Evolutionary conservation across 805 yeast species (phyloP), one percentile per base, ranked within the genome.

Genomic region (Candida gorgasii): DNA sequence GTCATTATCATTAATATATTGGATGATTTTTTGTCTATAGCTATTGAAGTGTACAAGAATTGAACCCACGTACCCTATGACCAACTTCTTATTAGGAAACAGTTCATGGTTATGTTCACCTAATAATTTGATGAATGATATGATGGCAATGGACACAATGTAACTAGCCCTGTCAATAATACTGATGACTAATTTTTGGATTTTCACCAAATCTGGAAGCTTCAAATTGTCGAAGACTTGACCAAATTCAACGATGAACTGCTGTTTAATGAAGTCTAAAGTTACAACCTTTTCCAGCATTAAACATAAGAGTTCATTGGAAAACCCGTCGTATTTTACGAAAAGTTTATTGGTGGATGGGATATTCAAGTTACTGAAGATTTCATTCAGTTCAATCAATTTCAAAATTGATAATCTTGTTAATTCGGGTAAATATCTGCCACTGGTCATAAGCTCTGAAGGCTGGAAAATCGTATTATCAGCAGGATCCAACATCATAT

Each of bases 381-480:
- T 41, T 48, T 62, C 66, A 20, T 52, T 41, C 12, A 44, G 45
- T 11, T 54, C 57, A 16, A 61, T 51, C 52, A 71, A 48, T 34
- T 66, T 75, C 13, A 62, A 45, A 29, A 76, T 36, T 3, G 68
- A 69, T 36, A 75, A 53, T 34, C 85, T 60, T 5, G 76, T 53
- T 40, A 78, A 50, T 53, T 80, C 86, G 24, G 80, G 76, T 30
- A 80, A 57, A 55, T 79, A 78, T 46, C 85, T 60, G 1, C 84
- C 84, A 18, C 79, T 63, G 22, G 80, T 68, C 59, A 79, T 56
- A 45, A 75, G 61, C 54, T 80, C 86, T 22, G 73, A 57, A 1
- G 86, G 86, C 54, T 79, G 84, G 51, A 75, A 76, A 8, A 77
- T 56, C 11, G 54, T 41, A 27, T 50, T 44, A 5, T 42, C 34